Percentiles rank a stretch among this genome's conserved stretches.
phyloP scores from a whole-genome alignment of 352 stramenopile genomes.

The Paralagenidium karlingii region DNA sequence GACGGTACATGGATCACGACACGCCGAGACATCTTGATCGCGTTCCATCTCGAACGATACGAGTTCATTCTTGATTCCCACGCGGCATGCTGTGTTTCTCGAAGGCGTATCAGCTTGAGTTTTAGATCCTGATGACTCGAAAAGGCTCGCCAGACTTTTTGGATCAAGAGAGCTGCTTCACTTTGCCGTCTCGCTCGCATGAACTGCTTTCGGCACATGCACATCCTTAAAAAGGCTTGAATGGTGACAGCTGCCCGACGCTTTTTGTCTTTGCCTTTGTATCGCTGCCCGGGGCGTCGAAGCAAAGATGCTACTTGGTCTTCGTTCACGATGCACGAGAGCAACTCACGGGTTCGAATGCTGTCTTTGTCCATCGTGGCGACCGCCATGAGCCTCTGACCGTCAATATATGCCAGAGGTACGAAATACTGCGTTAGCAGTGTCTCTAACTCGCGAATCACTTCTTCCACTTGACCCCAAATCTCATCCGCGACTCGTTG shows the following conservation, averaged over 20 bases:
- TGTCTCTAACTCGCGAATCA: conserved; percentile 54
- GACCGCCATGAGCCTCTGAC: conserved; percentile 57
- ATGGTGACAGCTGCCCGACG: conserved; percentile 51
- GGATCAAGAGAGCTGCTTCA: conserved; percentile 37
- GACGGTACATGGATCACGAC: conserved; percentile 77
- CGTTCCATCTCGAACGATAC: conserved; percentile 34
- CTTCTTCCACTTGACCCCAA: conserved; percentile 70
- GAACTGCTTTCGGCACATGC: conserved; percentile 25
- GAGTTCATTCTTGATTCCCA: conserved; percentile 36
- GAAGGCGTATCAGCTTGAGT: conserved; percentile 16
- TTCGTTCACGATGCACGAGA: conserved; percentile 77
- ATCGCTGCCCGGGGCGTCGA: conserved; percentile 56
- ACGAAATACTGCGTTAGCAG: conserved; percentile 77
- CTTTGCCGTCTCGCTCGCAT: conserved; percentile 19
- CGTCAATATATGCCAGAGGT: conserved; percentile 77
- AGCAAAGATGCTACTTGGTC: conserved; percentile 67
- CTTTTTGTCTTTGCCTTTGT: conserved; percentile 58
- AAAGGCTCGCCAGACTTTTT: conserved; percentile 44
- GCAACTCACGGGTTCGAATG: conserved; percentile 44
- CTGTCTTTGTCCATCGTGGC: conserved; percentile 40
- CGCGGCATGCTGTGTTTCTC: conserved; percentile 16
- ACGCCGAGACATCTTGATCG: conserved; percentile 29
- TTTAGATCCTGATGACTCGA: conserved; percentile 25
- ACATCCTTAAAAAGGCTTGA: conserved; percentile 63
- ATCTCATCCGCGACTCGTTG: conserved; percentile 56